Evolutionary conservation across 2,329 filamentous ascomycete genomes (phyloP), one percentile per base, ranked within the genome.

Genomic region (Scedosporium minutisporum): DNA sequence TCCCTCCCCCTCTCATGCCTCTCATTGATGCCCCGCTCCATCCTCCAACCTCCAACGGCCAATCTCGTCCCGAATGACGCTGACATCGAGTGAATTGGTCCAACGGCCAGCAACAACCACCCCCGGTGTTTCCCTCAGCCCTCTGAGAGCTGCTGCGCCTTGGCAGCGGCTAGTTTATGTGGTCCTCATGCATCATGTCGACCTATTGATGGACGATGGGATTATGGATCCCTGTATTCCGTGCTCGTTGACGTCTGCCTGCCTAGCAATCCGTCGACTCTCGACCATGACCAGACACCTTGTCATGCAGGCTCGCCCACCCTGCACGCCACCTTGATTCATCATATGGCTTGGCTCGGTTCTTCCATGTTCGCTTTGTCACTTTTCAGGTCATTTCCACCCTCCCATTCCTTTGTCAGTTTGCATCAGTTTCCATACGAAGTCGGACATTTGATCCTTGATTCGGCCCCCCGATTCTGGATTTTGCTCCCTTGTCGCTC

Each of bases 361-460:
- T 72, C 64, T 63, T 73, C 69, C 67, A 71, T 63, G 65, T 68
- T 62, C 65, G 71, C 55, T 65, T 69, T 62, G 64, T 64, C 57
- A 69, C 69, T 46, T 67, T 73, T 62, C 69, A 66, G 60, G 68
- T 63, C 63, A 68, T 70, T 65, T 63, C 72, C 58, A 65, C 65
- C 63, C 66, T 64, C 55, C 33, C 33, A 38, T 38, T 38, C 12
- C 33, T 38, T 38, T 10, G 33, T 38, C 33, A 12, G 33, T 38
- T 38, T 38, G 33, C 33, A 10, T 38, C 33, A 38, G 33, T 38
- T 38, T 38, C 4, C 33, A 38, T 38, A 12, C 33, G 9, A 38
- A 38, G 10, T 12, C 33, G 33, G 10, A 12, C 33, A 38, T 38
- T 38, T 38, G 33, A 14, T 2, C 10, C 33, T 38, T 38, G 33